Conservation (phyloP, 306 rosid genomes). For the Ochetophila trinervis region DNA sequence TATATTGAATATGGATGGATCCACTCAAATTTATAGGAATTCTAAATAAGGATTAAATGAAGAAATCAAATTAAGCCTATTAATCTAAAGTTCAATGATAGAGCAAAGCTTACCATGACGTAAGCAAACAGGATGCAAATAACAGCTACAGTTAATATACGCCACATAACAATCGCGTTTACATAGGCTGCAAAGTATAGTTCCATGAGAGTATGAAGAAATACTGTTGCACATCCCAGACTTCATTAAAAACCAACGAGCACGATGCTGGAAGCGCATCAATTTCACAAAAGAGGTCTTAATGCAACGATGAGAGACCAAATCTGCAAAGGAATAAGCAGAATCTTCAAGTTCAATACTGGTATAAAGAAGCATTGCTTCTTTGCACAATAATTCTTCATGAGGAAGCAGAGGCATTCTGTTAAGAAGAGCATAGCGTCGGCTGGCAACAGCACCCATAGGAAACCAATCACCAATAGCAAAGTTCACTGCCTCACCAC, state of each 20-base stretch:
- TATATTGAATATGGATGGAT: neutral
- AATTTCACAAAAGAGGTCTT: constrained; percentile 68
- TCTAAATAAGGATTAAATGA: constrained; percentile 11
- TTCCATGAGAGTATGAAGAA: constrained; percentile 55
- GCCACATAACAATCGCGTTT: constrained; percentile 86
- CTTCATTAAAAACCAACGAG: constrained; percentile 74
- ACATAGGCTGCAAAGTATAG: constrained; percentile 85
- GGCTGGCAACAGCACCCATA: constrained; percentile 85
- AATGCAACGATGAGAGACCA: constrained; percentile 43
- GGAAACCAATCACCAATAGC: constrained; percentile 97
- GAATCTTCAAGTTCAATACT: constrained; percentile 71
- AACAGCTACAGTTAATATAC: constrained; percentile 71
- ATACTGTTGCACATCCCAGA: constrained; percentile 52
- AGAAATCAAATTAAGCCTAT: neutral
- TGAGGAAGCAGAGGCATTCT: constrained; percentile 90
- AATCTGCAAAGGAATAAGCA: constrained; percentile 48
- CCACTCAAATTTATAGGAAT: constrained; percentile 1
- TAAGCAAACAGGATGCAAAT: constrained; percentile 73
- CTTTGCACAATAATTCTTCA: constrained; percentile 93
- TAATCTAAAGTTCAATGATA: neutral
- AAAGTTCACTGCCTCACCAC: constrained; percentile 98
- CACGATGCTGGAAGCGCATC: constrained; percentile 86
- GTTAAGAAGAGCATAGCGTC: constrained; percentile 76
- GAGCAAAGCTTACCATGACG: constrained; percentile 71
- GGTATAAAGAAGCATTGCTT: constrained; percentile 69